A percentile compares a stretch with the other conserved stretches of the same genome.
These are phyloP conservation scores for Aegilops bicornis DNA, from an alignment of 176 grass and related monocot genomes.

Conservation along the genomic window DNA sequence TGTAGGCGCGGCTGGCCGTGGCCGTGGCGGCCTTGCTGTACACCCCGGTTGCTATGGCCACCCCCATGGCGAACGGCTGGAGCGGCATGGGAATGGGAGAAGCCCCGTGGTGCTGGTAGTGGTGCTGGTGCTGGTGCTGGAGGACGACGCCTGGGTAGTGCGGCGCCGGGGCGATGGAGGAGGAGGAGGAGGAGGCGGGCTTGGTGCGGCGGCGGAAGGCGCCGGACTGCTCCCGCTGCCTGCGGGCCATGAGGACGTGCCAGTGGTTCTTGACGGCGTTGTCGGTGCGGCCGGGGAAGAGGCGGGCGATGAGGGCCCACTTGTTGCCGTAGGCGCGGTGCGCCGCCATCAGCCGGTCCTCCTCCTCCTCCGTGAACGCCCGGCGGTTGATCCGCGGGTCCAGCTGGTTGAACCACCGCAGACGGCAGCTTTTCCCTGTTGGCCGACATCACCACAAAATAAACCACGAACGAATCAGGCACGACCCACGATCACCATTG, in stretches of 20 bases:
- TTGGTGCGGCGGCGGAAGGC: conserved; percentile 76
- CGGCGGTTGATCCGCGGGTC: conserved; percentile 82
- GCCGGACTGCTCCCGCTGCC: conserved; percentile 62
- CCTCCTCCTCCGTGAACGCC: conserved; percentile 71
- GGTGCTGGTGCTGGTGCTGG: conserved; percentile 27
- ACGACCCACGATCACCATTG: background rate
- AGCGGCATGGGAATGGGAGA: background rate
- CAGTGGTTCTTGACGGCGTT: conserved; percentile 98
- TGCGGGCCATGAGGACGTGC: conserved; percentile 89
- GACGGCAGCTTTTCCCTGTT: conserved; percentile 81
- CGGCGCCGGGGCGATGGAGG: background rate
- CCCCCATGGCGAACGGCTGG: background rate
- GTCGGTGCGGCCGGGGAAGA: conserved; percentile 89
- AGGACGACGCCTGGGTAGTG: background rate
- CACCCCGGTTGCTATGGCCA: background rate
- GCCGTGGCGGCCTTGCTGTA: conserved; percentile 17
- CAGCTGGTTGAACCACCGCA: conserved; percentile 95
- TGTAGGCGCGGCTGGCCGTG: conserved; percentile 32
- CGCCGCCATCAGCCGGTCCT: conserved; percentile 72
- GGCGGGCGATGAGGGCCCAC: conserved; percentile 79
- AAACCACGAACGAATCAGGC: background rate
- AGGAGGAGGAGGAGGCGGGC: conserved; percentile 14
- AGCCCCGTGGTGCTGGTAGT: background rate
- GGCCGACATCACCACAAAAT: background rate
- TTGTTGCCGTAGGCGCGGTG: conserved; percentile 89